phyloP scores from a whole-genome alignment of 2,329 filamentous ascomycete genomes.

The Pezicula carpinea region DNA sequence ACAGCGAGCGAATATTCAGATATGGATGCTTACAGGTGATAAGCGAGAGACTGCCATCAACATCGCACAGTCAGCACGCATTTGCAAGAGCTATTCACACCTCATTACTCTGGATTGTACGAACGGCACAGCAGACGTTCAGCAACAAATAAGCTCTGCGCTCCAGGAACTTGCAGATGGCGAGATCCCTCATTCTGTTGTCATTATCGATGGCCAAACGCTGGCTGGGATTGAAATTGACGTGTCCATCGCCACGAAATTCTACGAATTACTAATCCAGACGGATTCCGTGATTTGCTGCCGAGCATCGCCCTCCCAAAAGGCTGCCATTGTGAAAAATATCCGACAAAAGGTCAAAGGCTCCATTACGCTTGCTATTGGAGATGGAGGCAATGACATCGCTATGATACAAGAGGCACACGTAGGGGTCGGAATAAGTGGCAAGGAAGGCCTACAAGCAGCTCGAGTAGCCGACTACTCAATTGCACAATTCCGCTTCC shows the following conservation, averaged over 20 bases:
- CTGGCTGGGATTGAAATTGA: constrained; percentile 66
- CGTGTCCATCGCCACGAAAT: constrained; percentile 50
- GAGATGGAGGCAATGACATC: constrained; percentile 87
- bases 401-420: constrained; percentile 90
- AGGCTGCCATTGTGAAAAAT: constrained; percentile 74
- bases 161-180: constrained; percentile 61
- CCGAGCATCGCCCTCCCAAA: constrained; percentile 84
- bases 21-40: constrained; percentile 96
- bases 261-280: constrained; percentile 71
- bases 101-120: constrained; percentile 68
- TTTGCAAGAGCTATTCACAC: constrained; percentile 68
- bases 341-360: constrained; percentile 68
- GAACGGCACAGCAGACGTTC: constrained; percentile 52
- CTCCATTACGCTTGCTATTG: constrained; percentile 80
- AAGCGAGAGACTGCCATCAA: constrained; percentile 91
- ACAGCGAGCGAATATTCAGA: constrained; percentile 76
- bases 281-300: constrained; percentile 90
- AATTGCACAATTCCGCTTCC: constrained; percentile 83
- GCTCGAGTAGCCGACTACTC: constrained; percentile 85
- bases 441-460: constrained; percentile 84
- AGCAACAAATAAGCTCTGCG: constrained; percentile 59
- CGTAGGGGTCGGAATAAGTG: constrained; percentile 84
- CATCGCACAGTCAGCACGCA: constrained; percentile 78
- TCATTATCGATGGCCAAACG: constrained; percentile 79
- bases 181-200: constrained; percentile 69